Evolutionary conservation across 371 early-diverging fungal genomes (phyloP).

Genomic region (Lichtheimia corymbifera): DNA sequence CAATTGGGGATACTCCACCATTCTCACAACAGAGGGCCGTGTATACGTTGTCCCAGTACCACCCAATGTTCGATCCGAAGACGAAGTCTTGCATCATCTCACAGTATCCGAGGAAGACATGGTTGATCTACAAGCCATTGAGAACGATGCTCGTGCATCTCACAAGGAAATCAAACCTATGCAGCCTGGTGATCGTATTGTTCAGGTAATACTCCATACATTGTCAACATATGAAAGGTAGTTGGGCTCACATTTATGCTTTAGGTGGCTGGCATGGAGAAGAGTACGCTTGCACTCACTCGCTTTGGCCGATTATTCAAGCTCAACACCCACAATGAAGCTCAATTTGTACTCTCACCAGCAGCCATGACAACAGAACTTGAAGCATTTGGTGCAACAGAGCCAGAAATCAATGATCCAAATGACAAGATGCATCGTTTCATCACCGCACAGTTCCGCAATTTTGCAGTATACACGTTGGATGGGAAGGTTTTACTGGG

Average conservation of each 20-base stretch:
- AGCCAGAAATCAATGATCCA: conserved; percentile 10
- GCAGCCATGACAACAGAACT: conserved; percentile 13
- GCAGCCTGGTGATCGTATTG: conserved; percentile 10
- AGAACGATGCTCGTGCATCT: background rate
- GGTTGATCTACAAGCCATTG: background rate
- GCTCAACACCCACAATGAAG: background rate
- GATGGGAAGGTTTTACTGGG: conserved; percentile 22
- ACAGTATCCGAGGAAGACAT: background rate
- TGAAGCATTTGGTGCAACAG: conserved; percentile 10
- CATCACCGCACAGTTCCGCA: conserved; percentile 18
- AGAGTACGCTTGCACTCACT: conserved; percentile 18
- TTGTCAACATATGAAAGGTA: background rate
- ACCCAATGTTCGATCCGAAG: background rate
- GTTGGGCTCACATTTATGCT: background rate
- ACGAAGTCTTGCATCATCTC: background rate
- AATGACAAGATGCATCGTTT: conserved; percentile 13
- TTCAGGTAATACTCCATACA: conserved; percentile 6
- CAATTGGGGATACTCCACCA: conserved; percentile 34
- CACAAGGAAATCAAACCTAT: background rate
- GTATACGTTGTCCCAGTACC: conserved; percentile 28
- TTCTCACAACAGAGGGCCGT: conserved; percentile 29
- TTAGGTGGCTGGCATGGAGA: conserved; percentile 18
- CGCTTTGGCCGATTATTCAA: conserved; percentile 19
- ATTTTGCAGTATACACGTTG: conserved; percentile 24
- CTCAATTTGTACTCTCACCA: conserved; percentile 1